A percentile compares a stretch with the other conserved stretches of the same genome.
Evolutionary conservation across 192 early-diverging fungal genomes (phyloP).

Genomic region (Endogone sp.): DNA sequence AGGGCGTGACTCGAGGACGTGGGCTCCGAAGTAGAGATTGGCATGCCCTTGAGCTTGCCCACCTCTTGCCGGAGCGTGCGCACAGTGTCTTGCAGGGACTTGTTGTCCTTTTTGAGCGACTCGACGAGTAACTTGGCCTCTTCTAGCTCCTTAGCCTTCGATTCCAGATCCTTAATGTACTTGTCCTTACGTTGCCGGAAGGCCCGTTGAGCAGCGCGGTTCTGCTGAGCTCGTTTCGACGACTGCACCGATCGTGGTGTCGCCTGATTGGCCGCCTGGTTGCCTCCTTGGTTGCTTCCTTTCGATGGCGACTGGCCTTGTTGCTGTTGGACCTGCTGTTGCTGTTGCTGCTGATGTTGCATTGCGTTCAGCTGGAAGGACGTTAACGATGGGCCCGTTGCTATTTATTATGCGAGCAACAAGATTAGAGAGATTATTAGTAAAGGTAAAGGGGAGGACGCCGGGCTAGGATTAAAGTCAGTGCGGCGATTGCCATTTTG

Average conservation of each 20-base stretch:
- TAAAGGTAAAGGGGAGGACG: not conserved
- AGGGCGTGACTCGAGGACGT: not conserved
- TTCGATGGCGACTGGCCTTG: not conserved
- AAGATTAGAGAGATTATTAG: not conserved
- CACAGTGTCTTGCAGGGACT: not conserved
- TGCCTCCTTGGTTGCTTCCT: not conserved
- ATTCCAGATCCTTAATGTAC: constrained; percentile 79
- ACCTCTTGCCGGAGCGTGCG: not conserved
- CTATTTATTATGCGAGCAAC: not conserved
- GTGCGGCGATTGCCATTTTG: too few species aligned
- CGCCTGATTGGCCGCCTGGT: not conserved
- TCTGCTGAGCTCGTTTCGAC: constrained; percentile 82
- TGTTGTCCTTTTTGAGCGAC: constrained; percentile 18
- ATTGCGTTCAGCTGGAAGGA: not conserved
- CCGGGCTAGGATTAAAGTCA: not conserved
- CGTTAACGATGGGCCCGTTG: not conserved
- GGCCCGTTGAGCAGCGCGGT: constrained; percentile 86
- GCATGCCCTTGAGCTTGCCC: not conserved
- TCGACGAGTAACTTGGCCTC: constrained; percentile 25
- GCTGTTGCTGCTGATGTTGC: not conserved
- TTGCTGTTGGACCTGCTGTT: not conserved
- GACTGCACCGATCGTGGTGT: constrained; percentile 11
- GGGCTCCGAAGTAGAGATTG: not conserved
- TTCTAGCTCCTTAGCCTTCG: constrained; percentile 59
- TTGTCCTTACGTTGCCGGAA: constrained; percentile 84